Percentiles rank a stretch among this genome's conserved stretches.
Conservation (phyloP, 169 alveolate species). For the Plasmodium vinckei region DNA sequence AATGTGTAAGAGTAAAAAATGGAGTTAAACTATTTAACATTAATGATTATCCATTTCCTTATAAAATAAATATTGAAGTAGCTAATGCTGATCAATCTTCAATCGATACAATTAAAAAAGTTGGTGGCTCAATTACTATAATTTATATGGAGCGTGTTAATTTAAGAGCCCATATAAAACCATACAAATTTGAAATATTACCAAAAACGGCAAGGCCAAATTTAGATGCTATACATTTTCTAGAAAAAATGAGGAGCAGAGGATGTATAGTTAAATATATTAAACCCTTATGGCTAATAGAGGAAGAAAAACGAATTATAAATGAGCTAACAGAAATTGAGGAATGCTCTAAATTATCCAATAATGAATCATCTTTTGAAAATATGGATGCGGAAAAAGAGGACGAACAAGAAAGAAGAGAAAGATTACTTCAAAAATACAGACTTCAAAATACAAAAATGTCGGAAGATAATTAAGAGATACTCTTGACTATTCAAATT, state of each 20-base stretch:
- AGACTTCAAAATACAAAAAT: conserved; percentile 29
- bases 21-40: conserved; percentile 90
- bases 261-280: conserved; percentile 89
- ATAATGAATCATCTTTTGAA: background rate
- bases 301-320: conserved; percentile 85
- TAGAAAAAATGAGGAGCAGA: conserved; percentile 89
- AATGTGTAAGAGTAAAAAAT: conserved; percentile 86
- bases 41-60: conserved; percentile 93
- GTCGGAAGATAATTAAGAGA: background rate
- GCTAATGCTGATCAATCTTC: conserved; percentile 92
- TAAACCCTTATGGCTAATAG: conserved; percentile 92
- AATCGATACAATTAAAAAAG: conserved; percentile 88
- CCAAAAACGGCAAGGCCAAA: conserved; percentile 90
- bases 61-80: conserved; percentile 90
- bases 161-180: conserved; percentile 90
- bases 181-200: conserved; percentile 88
- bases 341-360: conserved; percentile 78
- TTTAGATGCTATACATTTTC: conserved; percentile 83
- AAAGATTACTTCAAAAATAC: conserved; percentile 28
- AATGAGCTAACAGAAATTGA: conserved; percentile 85
- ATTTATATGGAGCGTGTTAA: conserved; percentile 87
- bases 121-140: conserved; percentile 90
- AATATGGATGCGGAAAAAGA: background rate
- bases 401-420: conserved; percentile 9
- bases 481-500: no score